Percentiles rank a stretch among this genome's conserved stretches.
Conservation (phyloP, 2,329 filamentous ascomycete species). For the Aspergillus glaucus region DNA sequence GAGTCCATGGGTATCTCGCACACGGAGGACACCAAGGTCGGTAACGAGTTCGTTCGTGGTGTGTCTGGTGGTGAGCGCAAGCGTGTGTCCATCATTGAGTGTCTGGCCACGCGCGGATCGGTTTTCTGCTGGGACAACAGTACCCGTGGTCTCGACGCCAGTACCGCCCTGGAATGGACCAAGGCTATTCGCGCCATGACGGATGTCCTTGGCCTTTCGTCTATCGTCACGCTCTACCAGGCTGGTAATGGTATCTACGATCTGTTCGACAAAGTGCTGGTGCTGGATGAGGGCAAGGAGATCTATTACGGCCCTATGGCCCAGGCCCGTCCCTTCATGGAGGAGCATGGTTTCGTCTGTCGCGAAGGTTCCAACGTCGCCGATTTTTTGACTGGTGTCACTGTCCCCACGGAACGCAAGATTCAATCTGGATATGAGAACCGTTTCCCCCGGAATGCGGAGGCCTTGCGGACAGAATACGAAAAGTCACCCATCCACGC, state of each 20-base stretch:
- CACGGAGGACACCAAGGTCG: slow-evolving; percentile 60
- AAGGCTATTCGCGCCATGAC: slow-evolving; percentile 60
- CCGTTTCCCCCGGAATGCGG: slow-evolving; percentile 40
- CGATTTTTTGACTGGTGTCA: slow-evolving; percentile 61
- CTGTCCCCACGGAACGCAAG: slow-evolving; percentile 48
- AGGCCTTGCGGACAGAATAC: slow-evolving; percentile 45
- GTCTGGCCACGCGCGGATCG: slow-evolving; percentile 50
- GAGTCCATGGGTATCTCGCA: slow-evolving; percentile 54
- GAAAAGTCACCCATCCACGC: slow-evolving; percentile 46
- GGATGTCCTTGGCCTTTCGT: slow-evolving; percentile 53
- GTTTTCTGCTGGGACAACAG: slow-evolving; percentile 64
- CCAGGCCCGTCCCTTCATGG: slow-evolving; percentile 59
- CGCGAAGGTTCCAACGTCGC: slow-evolving; percentile 57
- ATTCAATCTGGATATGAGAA: slow-evolving; percentile 39
- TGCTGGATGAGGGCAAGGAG: slow-evolving; percentile 60
- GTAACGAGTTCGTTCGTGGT: slow-evolving; percentile 60
- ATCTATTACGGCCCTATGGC: slow-evolving; percentile 58
- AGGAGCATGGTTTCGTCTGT: slow-evolving; percentile 58
- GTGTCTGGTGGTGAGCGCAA: slow-evolving; percentile 65
- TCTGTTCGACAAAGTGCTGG: slow-evolving; percentile 63
- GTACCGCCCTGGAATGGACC: slow-evolving; percentile 56
- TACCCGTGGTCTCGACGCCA: slow-evolving; percentile 60
- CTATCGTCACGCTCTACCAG: slow-evolving; percentile 63
- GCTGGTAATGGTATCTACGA: slow-evolving; percentile 65
- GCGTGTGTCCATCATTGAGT: slow-evolving; percentile 63